Evolutionary conservation across 495 filamentous ascomycete genomes (phyloP), one percentile per base, ranked within the genome.

Genomic region (Trichoderma reesei): DNA sequence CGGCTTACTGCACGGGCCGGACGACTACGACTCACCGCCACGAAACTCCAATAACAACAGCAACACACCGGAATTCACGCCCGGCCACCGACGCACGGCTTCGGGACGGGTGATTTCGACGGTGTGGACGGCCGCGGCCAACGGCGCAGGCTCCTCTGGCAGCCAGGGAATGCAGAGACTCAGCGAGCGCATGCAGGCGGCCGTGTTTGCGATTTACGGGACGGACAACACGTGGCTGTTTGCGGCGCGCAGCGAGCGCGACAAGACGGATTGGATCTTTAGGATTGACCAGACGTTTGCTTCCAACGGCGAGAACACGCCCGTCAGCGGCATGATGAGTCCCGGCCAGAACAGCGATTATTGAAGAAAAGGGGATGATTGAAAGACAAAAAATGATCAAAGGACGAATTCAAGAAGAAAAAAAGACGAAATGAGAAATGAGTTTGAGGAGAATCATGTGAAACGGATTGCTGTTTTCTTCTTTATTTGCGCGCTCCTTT

Each of bases 251-350:
- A 90, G 83, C 64, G 92, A 96, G 76, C 78, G 85, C 14, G 91
- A 96, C 70, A 96, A 95, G 78, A 85, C 91, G 33, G 92, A 97
- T 71, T 98, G 94, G 94, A 94, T 98, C 68, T 77, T 90, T 68
- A 86, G 85, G 70, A 88, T 96, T 65, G 85, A 87, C 67, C 83
- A 86, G 68, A 77, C 75, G 48, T 80, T 75, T 65, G 46, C 69
- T 34, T 72, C 74, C 16, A 70, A 68, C 33, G 69, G 63, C 39
- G 67, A 44, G 16, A 68, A 66, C 41, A 64, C 63, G 1, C 71
- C 68, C 31, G 67, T 60, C 51, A 73, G 72, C 59, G 74, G 72
- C 44, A 72, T 64, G 36, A 64, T 64, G 36, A 68, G 67, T 39
- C 67, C 67, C 31, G 34, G 41, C 20, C 61, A 42, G 20, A 20